Evolutionary conservation across 768 basidiomycete species (phyloP), one percentile per base, ranked within the genome.

Genomic region (Asterophora parasitica): DNA sequence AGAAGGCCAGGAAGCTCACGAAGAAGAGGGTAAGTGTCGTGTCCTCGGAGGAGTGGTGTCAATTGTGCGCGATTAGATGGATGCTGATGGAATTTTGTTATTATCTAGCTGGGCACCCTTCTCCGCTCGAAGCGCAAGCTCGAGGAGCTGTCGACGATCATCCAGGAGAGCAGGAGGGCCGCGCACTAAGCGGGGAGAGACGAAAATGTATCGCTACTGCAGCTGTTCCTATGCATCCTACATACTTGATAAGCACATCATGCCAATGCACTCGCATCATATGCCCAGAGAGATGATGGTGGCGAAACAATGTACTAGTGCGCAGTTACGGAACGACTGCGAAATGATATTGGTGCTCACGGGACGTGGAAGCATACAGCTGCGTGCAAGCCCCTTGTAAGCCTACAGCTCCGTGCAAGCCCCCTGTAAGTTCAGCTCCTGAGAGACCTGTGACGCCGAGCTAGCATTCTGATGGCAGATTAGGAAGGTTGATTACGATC

Each of bases 1-100:
- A 99, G 84, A 97, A 95, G 75, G 95, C 95, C 51, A 81, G 92
- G 70, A 98, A 98, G 77, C 77, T 98, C 78, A 94, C 93, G 60
- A 99, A 99, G 85, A 97, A 95, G 79, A 85, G 93, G 79, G 95
- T 96, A 63, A 48, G 57, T 59, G 85, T 82, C 11, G 57, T 59
- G 86, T 82, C 20, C 13, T 27, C 3, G 20, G 23, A 26, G n/a
- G 23, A 23, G 13, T 9, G 23, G 26, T 26, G 26, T n/a, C 15
- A 15, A 40, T 39, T 7, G 38, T 12, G 19, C 26, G 11, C 6
- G 10, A 39, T 26, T 7, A 4, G 27, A 15, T 4, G 27, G 12
- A 27, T 27, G 23, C 48, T 43, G 36, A 46, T 42, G 49, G 49
- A 44, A 31, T 49, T 15, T 54, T 34, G 13, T 54, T 26, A 37